Conservation (phyloP, 2,329 filamentous ascomycete genomes). For the Aspergillus hortae region DNA sequence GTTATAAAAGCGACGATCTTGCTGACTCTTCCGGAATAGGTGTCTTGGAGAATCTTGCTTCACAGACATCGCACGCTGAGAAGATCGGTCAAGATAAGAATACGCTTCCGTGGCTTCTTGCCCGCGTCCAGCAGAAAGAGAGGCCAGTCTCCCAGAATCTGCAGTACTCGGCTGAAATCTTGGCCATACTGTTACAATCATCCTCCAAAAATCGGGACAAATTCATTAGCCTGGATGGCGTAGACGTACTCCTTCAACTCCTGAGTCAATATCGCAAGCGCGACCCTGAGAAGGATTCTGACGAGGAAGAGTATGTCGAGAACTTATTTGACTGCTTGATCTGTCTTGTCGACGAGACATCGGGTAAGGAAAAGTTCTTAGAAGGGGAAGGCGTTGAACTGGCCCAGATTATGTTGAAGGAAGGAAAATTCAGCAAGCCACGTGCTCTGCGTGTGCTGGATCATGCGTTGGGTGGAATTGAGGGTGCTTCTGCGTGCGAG, state of each 20-base stretch:
- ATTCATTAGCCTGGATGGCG: conserved; percentile 64
- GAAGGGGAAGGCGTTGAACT: conserved; percentile 91
- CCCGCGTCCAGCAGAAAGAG: conserved; percentile 68
- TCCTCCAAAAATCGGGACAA: conserved; percentile 62
- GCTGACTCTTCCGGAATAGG: conserved; percentile 30
- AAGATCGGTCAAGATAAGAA: conserved; percentile 66
- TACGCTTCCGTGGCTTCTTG: conserved; percentile 73
- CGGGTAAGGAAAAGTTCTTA: conserved; percentile 76
- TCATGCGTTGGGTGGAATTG: conserved; percentile 65
- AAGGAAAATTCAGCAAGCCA: conserved; percentile 77
- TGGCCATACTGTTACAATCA: conserved; percentile 82
- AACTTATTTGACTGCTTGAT: conserved; percentile 87
- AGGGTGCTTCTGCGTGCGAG: conserved; percentile 64
- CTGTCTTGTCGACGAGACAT: conserved; percentile 70
- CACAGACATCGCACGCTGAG: conserved; percentile 64
- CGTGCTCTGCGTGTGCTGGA: conserved; percentile 79
- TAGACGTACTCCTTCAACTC: conserved; percentile 78
- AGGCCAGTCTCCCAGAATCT: conserved; percentile 77
- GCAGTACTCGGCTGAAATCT: conserved; percentile 87
- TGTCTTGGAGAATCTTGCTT: conserved; percentile 82
- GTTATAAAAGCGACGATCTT: neutral
- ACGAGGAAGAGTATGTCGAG: conserved; percentile 93
- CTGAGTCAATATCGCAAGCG: conserved; percentile 79
- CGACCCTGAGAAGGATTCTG: conserved; percentile 78
- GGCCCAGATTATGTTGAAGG: conserved; percentile 84